Evolutionary conservation across 2,329 filamentous ascomycete species (phyloP).

Genomic region (Clonostachys solani): DNA sequence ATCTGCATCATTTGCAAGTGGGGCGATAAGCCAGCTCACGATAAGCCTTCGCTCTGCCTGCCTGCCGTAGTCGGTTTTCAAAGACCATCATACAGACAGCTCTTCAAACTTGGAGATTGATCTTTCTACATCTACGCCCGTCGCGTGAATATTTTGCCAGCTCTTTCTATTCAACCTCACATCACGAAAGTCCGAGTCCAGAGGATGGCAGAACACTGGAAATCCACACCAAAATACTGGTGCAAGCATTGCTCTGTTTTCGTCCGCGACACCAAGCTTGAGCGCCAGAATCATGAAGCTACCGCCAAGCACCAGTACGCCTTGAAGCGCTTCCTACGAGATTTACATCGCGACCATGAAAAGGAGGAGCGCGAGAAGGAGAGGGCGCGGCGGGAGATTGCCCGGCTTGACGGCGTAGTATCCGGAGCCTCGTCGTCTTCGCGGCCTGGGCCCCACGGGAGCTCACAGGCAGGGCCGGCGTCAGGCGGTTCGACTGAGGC

Average conservation of each 20-base stretch:
- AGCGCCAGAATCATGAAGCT: slow-evolving; percentile 83
- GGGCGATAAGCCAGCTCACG: too few relatives aligned
- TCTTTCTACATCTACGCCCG: background rate
- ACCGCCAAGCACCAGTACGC: slow-evolving; percentile 80
- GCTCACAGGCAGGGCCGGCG: background rate
- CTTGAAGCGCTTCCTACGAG: slow-evolving; percentile 84
- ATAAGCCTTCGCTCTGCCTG: too few relatives aligned
- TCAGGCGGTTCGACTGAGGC: slow-evolving; percentile 32
- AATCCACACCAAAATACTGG: slow-evolving; percentile 96
- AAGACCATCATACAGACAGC: too few relatives aligned
- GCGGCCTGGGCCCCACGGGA: background rate
- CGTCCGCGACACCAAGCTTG: slow-evolving; percentile 88
- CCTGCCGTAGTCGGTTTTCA: too few relatives aligned
- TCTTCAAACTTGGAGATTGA: too few relatives aligned
- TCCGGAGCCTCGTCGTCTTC: slow-evolving; percentile 31
- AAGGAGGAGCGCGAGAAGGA: slow-evolving; percentile 77
- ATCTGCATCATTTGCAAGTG: too few relatives aligned
- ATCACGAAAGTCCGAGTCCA: background rate
- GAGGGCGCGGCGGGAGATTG: slow-evolving; percentile 77
- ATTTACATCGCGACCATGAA: slow-evolving; percentile 82
- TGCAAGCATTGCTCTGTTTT: slow-evolving; percentile 94
- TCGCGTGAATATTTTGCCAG: background rate
- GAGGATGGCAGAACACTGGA: slow-evolving; percentile 95
- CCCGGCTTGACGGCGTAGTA: slow-evolving; percentile 76
- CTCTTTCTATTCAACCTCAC: background rate